Conservation (phyloP, 1,139 yeast species). For the Candida sojae region DNA sequence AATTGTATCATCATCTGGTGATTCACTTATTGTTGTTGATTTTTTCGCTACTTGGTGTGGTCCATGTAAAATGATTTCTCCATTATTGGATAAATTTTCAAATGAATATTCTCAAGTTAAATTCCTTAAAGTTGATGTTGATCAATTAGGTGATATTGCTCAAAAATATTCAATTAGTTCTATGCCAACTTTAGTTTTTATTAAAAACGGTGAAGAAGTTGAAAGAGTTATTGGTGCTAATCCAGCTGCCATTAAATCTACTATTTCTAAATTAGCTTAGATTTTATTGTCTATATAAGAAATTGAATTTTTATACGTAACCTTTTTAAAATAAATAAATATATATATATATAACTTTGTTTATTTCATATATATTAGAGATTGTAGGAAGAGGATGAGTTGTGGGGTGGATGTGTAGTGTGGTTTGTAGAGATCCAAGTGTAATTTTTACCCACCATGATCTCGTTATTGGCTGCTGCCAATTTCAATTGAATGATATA, state of each 20-base stretch:
- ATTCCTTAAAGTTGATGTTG: conserved; percentile 86
- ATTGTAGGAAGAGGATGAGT: too few species aligned
- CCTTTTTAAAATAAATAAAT: too few species aligned
- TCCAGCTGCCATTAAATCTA: conserved; percentile 76
- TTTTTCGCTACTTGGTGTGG: conserved; percentile 94
- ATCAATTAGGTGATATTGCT: conserved; percentile 73
- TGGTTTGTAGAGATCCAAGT: too few species aligned
- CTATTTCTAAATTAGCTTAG: conserved; percentile 58
- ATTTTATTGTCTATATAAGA: background rate
- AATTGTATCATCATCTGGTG: background rate
- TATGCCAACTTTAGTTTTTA: conserved; percentile 87
- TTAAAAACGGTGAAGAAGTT: conserved; percentile 73
- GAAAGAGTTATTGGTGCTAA: conserved; percentile 85
- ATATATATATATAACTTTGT: too few species aligned
- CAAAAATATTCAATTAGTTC: conserved; percentile 72
- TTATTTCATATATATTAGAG: too few species aligned
- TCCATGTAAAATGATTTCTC: conserved; percentile 87
- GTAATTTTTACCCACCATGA: too few species aligned
- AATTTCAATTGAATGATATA: too few species aligned
- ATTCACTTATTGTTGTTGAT: conserved; percentile 52
- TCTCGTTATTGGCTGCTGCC: too few species aligned
- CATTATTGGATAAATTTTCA: conserved; percentile 66
- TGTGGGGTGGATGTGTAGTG: too few species aligned
- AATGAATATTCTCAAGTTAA: conserved; percentile 50
- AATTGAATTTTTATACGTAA: background rate